Conservation (phyloP, 257 asterid genomes). For the Paraleonurus japonicus region DNA sequence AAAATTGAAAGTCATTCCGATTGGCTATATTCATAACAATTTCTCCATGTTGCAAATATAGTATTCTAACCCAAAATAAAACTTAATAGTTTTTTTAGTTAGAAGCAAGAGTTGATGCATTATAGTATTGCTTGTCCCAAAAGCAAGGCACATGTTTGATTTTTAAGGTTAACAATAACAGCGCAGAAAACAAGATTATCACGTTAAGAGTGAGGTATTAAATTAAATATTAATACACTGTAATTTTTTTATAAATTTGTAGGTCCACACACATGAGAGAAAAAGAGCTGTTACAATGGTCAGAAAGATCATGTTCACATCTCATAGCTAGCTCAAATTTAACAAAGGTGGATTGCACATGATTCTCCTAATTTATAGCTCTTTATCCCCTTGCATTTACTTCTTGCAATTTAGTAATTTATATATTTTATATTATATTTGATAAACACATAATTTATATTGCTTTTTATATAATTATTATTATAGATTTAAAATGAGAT, state of each 20-base stretch:
- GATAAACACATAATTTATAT: too few relatives aligned
- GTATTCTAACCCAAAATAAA: too few relatives aligned
- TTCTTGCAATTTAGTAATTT: not conserved
- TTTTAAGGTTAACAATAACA: conserved; percentile 24
- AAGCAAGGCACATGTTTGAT: conserved; percentile 18
- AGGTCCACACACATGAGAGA: conserved; percentile 11
- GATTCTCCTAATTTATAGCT: not conserved
- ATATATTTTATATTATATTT: too few relatives aligned
- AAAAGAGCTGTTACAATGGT: not conserved
- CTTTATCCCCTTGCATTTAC: not conserved
- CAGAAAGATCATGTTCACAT: conserved; percentile 1
- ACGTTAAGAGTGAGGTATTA: conserved; percentile 8
- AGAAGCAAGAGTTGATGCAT: not conserved
- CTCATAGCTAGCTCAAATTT: not conserved
- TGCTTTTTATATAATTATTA: too few relatives aligned
- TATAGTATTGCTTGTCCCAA: not conserved
- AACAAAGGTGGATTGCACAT: conserved; percentile 2
- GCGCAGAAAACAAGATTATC: conserved; percentile 13
- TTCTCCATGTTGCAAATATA: not conserved
- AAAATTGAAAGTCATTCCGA: too few relatives aligned
- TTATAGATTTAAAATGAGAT: too few relatives aligned
- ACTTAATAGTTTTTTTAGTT: too few relatives aligned
- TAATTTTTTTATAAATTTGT: not conserved
- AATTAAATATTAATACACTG: too few relatives aligned
- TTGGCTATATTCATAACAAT: too few relatives aligned